Evolutionary conservation across 176 grass and related monocot species (phyloP).

Genomic region (Triticum monococcum): DNA sequence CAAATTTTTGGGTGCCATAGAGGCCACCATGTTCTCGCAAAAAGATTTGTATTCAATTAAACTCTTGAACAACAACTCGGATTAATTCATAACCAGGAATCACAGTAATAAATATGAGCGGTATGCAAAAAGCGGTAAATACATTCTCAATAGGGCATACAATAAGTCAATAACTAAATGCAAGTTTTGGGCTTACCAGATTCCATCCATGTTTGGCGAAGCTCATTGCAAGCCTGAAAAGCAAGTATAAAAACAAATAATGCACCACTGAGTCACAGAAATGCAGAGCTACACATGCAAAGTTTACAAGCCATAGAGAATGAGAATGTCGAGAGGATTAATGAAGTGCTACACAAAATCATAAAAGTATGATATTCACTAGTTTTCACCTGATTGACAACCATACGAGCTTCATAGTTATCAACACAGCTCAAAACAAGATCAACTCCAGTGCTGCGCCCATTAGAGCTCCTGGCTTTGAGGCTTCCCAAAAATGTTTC

Average conservation of each 20-base stretch:
- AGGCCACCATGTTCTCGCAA: not conserved
- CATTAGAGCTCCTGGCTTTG: conserved; percentile 44
- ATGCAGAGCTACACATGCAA: not conserved
- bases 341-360: conserved; percentile 14
- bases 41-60: not conserved
- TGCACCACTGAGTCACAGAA: not conserved
- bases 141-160: not conserved
- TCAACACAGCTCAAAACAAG: conserved; percentile 98
- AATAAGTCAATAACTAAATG: conserved; percentile 6
- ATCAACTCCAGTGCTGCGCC: conserved; percentile 66
- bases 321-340: not conserved
- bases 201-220: conserved; percentile 96
- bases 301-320: not conserved
- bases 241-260: conserved; percentile 16
- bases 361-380: not conserved
- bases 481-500: conserved; percentile 80
- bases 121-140: not conserved
- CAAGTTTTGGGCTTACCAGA: conserved; percentile 59
- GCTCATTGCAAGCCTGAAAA: conserved; percentile 95
- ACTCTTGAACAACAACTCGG: not conserved
- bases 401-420: conserved; percentile 99
- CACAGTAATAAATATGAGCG: not conserved
- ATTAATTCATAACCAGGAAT: conserved; percentile 10
- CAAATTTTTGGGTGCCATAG: not conserved
- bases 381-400: conserved; percentile 81